Conservation (phyloP, 768 basidiomycete species). For the Rhodotorula babjevae region DNA sequence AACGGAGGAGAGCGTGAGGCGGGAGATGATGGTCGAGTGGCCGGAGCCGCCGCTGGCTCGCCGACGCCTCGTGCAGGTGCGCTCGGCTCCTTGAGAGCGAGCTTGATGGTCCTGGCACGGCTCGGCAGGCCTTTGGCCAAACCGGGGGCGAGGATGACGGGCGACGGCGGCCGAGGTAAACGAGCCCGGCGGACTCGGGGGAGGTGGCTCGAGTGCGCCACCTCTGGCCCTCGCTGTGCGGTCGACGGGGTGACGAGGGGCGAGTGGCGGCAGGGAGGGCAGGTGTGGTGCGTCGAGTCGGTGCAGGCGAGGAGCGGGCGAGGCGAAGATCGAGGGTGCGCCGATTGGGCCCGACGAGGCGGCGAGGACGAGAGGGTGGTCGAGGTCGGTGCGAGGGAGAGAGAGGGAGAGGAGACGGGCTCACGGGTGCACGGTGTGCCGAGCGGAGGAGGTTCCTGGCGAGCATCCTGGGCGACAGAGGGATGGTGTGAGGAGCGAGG, state of each 20-base stretch:
- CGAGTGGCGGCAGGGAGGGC: too few relatives aligned
- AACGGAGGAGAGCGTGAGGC: background rate
- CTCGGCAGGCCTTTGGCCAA: too few relatives aligned
- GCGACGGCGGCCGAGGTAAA: background rate
- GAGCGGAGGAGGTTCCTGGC: slow-evolving; percentile 7
- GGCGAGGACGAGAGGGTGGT: background rate
- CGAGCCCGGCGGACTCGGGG: background rate
- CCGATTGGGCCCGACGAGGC: slow-evolving; percentile 12
- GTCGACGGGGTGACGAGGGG: background rate
- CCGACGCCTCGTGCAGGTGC: too few relatives aligned
- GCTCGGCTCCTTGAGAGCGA: too few relatives aligned
- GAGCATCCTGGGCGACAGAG: background rate
- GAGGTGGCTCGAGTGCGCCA: background rate
- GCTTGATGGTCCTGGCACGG: too few relatives aligned
- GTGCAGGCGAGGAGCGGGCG: background rate
- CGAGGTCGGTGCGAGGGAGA: too few relatives aligned
- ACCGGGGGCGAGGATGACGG: too few relatives aligned
- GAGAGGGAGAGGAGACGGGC: background rate
- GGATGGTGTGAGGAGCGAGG: background rate
- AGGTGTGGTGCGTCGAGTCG: too few relatives aligned
- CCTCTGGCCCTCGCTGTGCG: too few relatives aligned
- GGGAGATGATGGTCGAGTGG: background rate
- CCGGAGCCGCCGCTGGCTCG: too few relatives aligned
- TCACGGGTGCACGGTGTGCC: slow-evolving; percentile 13
- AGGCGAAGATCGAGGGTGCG: background rate